Evolutionary conservation across 257 asterid genomes (phyloP).

Genomic region (Mentha longifolia): DNA sequence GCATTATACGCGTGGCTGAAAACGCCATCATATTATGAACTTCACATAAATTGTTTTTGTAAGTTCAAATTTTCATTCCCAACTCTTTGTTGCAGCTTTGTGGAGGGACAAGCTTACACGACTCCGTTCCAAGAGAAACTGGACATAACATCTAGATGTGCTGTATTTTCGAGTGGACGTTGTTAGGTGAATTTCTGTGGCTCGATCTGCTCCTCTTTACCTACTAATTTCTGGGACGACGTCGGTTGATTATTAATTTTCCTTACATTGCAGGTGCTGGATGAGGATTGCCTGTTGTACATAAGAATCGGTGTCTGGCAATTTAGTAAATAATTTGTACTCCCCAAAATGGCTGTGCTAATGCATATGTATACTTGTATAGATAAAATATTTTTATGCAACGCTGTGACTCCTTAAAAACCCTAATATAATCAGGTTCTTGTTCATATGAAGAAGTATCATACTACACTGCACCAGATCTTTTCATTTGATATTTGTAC

Average conservation of each 20-base stretch:
- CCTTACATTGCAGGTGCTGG: slow-evolving; percentile 30
- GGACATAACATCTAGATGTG: slow-evolving; percentile 45
- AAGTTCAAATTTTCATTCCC: neutral
- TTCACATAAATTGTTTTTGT: neutral
- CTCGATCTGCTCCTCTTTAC: neutral
- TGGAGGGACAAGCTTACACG: slow-evolving; percentile 88
- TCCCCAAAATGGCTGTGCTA: slow-evolving; percentile 4
- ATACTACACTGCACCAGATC: no score
- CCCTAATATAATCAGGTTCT: neutral
- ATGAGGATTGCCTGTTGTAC: slow-evolving; percentile 41
- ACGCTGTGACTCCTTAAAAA: neutral
- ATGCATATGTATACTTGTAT: slow-evolving; percentile 49
- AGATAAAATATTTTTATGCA: slow-evolving; percentile 11
- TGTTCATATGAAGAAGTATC: neutral
- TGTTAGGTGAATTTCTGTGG: slow-evolving; percentile 26
- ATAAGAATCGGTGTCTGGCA: slow-evolving; percentile 27
- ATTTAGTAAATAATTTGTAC: slow-evolving; percentile 15
- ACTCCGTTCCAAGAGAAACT: slow-evolving; percentile 76
- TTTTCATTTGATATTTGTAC: no score
- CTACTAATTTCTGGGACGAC: neutral
- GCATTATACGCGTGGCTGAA: neutral
- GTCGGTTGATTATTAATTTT: neutral
- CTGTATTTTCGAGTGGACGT: neutral
- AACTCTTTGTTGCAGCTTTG: slow-evolving; percentile 50
- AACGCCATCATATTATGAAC: neutral